phyloP scores from a whole-genome alignment of 345 rosid genomes.

The Gossypium arboreum region DNA sequence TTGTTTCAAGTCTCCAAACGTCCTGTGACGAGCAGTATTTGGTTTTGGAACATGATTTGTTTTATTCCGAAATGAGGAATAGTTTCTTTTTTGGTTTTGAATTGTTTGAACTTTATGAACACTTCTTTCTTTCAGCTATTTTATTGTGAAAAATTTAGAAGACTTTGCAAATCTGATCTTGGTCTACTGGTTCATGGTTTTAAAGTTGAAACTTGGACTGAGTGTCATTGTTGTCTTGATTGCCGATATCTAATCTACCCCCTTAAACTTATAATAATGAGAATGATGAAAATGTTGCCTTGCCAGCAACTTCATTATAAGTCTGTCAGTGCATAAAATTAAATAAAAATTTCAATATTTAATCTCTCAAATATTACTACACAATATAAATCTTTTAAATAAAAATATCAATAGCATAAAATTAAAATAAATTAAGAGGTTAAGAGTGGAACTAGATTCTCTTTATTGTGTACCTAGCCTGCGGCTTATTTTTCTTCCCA shows the following conservation, averaged over 20 bases:
- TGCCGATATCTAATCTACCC: background rate
- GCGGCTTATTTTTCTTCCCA: background rate
- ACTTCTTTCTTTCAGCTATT: background rate
- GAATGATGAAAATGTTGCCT: background rate
- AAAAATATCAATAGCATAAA: too few species aligned
- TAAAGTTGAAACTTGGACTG: constrained; percentile 6
- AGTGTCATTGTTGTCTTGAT: background rate
- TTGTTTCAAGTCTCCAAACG: background rate
- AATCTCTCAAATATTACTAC: too few species aligned
- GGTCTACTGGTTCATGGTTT: constrained; percentile 13
- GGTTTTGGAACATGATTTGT: constrained; percentile 68
- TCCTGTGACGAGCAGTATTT: constrained; percentile 55
- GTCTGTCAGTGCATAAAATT: background rate
- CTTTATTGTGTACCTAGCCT: background rate
- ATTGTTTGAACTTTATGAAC: background rate
- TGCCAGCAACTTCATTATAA: background rate
- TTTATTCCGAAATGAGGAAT: background rate
- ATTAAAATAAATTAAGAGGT: too few species aligned
- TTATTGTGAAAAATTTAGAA: background rate
- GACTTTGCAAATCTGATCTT: background rate
- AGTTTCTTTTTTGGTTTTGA: background rate
- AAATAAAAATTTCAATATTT: too few species aligned
- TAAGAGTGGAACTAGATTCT: too few species aligned
- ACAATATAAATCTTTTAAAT: too few species aligned
- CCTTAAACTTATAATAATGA: background rate